Evolutionary conservation across 768 basidiomycete species (phyloP).

Genomic region (Floccularia luteovirens): DNA sequence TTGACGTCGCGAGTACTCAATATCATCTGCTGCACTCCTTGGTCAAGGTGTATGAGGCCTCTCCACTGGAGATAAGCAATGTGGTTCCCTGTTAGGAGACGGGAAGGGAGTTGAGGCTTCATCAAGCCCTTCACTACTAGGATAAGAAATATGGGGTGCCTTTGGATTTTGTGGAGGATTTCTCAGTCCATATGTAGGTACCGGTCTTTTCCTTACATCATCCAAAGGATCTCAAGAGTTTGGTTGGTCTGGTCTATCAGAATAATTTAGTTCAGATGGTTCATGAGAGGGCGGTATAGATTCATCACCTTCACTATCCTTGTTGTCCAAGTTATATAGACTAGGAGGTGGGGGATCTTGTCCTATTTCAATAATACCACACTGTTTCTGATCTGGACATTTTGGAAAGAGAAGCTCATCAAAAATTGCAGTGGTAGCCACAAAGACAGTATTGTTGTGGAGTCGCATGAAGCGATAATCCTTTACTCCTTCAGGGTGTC

Average conservation of each 20-base stretch:
- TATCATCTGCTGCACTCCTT: too few relatives aligned
- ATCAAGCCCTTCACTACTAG: neutral
- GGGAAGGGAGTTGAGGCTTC: neutral
- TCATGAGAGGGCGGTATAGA: neutral
- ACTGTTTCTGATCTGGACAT: neutral
- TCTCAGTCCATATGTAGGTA: neutral
- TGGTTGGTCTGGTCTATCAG: neutral
- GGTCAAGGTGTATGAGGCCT: too few relatives aligned
- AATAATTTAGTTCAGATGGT: neutral
- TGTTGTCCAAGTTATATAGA: too few relatives aligned
- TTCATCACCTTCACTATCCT: neutral
- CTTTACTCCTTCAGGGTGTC: neutral
- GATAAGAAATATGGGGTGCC: neutral
- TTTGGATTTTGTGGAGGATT: neutral
- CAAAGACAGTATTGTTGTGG: neutral
- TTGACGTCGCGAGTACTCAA: too few relatives aligned
- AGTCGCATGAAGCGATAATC: neutral
- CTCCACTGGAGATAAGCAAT: too few relatives aligned
- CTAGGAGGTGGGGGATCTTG: neutral
- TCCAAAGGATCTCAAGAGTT: neutral
- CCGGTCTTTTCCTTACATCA: neutral
- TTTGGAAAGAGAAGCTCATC: conserved; percentile 1
- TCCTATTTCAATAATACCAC: neutral
- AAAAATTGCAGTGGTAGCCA: neutral
- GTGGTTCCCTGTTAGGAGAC: too few relatives aligned